Base-by-base conservation (phyloP, 306 rosid genomes). In the Dryas drummondii region DNA sequence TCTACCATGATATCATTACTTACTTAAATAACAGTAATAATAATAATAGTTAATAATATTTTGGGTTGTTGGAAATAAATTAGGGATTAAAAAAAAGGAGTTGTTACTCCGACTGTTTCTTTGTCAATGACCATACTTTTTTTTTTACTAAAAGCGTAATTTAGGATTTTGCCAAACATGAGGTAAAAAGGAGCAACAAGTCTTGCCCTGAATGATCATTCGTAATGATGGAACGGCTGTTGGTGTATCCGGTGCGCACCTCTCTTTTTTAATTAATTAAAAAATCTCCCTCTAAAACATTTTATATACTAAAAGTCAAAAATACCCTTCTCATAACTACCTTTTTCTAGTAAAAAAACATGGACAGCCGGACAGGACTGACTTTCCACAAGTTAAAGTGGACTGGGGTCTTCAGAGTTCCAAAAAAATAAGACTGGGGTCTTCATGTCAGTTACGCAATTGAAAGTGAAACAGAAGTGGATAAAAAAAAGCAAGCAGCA, bases 211-310 rank as follows among this genome's bases (percentile, higher is more conserved):
- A 70, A 61, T 4, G 59, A 47, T 67, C 22, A 57, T 56, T 37
- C 17, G n/a, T 19, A 42, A 75, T 75, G 27, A 64, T 65, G 72
- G 60, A 65, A 52, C 55, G 41, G 65, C 79, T 65, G 44, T 64
- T 66, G 49, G 32, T 75, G 5, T 8, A 1, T 11, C 16, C 77
- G 27, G 22, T 15, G 7, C 52, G 7, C 41, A 5, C 41, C 37
- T 26, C 0, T 1, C 17, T n/a, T 15, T 11, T 51, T 32, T 8
- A n/a, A 16, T 74, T 52, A 27, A 52, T 5, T 61, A n/a, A n/a
- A 7, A 32, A 27, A 1, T 32, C 37, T 1, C 37, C 37, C 3
- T 32, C 37, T 32, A 32, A 32, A 32, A n/a, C 15, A n/a, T 53
- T 16, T 4, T 9, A 70, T 44, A 9, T 54, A 3, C 4, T 9